Evolutionary conservation across 1,284 basidiomycete species (phyloP), one percentile per base, ranked within the genome.

Genomic region (Irpex rosettiformis): DNA sequence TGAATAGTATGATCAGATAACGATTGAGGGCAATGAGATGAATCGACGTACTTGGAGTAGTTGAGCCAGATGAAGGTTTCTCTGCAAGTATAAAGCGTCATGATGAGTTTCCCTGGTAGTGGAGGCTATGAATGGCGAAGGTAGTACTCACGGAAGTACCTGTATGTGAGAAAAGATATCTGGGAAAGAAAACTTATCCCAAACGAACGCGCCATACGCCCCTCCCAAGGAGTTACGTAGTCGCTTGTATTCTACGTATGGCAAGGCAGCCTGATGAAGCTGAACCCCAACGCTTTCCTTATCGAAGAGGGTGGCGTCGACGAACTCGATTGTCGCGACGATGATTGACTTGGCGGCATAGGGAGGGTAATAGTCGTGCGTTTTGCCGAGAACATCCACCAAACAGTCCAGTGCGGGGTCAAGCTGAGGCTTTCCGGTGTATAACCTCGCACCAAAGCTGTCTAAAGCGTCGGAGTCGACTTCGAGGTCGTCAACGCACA

Each of bases 251-350:
- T 64, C 62, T 1, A 63, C 57, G 45, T 59, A 66, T 16, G 52
- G 54, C 6, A 56, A 27, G 21, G 61, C 54, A 16, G 25, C 48
- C 11, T n/a, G 18, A 18, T 51, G 16, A 21, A 61, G 45, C 18
- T 24, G n/a, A 45, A 48, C 54, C 29, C 49, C 33, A 8, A 52
- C 55, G 22, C 37, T 49, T 5, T 64, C 55, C 57, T 58, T 58
- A 33, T 65, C 65, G 48, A 64, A 58, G 16, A 65, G 37, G n/a
- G 62, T 63, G 33, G 51, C 56, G 52, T 64, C 62, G 21, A 66
- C 48, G 55, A 61, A 63, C 27, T 61, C 55, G 10, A 62, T 56
- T 11, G 58, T 61, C 1, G 64, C 60, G n/a, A 56, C 42, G 49
- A 57, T 52, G 42, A 64, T 62, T 13, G 61, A 53, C 29, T 59